phyloP scores from a whole-genome alignment of 2,329 filamentous ascomycete species.

The Paecilomyces fulvus region DNA sequence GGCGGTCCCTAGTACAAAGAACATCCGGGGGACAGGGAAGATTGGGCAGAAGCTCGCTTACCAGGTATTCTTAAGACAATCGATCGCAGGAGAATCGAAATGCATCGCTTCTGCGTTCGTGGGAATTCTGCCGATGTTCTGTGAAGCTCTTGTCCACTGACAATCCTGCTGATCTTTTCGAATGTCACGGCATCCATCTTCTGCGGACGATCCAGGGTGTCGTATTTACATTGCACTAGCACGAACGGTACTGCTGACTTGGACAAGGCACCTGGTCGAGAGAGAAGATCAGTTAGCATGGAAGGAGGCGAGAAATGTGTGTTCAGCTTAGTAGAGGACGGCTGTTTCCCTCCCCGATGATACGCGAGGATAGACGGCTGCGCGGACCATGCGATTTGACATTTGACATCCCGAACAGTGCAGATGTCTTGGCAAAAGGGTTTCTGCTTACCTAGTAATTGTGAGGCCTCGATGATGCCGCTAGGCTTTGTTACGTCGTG shows the following conservation, averaged over 20 bases:
- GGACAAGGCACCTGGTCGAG: slow-evolving; percentile 57
- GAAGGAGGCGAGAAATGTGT: neutral
- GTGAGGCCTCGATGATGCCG: slow-evolving; percentile 65
- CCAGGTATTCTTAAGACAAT: slow-evolving; percentile 61
- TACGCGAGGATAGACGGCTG: neutral
- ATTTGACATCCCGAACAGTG: slow-evolving; percentile 4
- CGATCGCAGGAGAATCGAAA: slow-evolving; percentile 65
- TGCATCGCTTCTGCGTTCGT: slow-evolving; percentile 65
- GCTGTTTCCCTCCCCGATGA: neutral
- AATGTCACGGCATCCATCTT: slow-evolving; percentile 63
- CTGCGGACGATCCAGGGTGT: slow-evolving; percentile 61
- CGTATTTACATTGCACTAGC: slow-evolving; percentile 84
- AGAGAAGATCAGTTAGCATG: neutral
- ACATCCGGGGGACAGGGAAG: neutral
- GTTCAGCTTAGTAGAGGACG: neutral
- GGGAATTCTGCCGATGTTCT: slow-evolving; percentile 63
- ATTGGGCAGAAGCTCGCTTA: slow-evolving; percentile 38
- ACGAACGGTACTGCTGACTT: slow-evolving; percentile 67
- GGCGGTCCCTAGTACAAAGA: neutral
- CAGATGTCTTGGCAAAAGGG: slow-evolving; percentile 3
- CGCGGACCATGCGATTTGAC: neutral
- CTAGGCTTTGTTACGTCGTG: slow-evolving; percentile 79
- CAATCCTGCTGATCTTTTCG: slow-evolving; percentile 52
- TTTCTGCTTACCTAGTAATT: slow-evolving; percentile 63
- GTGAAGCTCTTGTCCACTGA: slow-evolving; percentile 62